Conservation (phyloP, 345 rosid genomes). For the Gossypioides kirkii region DNA sequence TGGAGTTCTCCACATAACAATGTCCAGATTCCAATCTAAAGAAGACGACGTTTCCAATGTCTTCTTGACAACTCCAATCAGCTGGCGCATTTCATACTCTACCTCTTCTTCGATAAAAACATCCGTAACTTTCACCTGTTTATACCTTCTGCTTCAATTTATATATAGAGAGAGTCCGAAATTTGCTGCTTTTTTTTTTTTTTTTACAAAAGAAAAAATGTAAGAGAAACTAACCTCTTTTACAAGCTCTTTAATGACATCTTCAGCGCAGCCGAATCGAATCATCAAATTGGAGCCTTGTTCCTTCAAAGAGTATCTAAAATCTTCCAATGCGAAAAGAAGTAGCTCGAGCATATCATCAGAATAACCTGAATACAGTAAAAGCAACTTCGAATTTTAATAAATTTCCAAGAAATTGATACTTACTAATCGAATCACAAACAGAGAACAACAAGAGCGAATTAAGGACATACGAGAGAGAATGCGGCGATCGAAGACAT, state of each 20-base stretch:
- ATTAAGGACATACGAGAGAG: slow-evolving; percentile 46
- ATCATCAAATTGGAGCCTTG: slow-evolving; percentile 73
- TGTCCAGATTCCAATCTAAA: slow-evolving; percentile 24
- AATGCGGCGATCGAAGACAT: slow-evolving; percentile 74
- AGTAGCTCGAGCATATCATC: slow-evolving; percentile 68
- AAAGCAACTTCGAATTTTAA: background rate
- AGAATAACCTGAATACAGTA: slow-evolving; percentile 50
- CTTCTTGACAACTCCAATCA: slow-evolving; percentile 35
- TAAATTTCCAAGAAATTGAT: background rate
- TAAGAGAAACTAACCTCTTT: slow-evolving; percentile 41
- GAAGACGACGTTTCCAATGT: slow-evolving; percentile 24
- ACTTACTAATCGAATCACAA: background rate
- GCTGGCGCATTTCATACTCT: slow-evolving; percentile 48
- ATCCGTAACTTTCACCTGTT: slow-evolving; percentile 57
- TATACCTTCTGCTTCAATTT: slow-evolving; percentile 16
- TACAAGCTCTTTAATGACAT: slow-evolving; percentile 50
- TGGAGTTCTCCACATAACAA: slow-evolving; percentile 60
- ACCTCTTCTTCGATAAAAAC: slow-evolving; percentile 75
- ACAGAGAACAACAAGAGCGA: background rate
- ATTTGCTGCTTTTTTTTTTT: background rate
- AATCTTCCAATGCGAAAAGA: slow-evolving; percentile 58
- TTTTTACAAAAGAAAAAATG: background rate
- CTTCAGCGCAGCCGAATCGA: slow-evolving; percentile 66
- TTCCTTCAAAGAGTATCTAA: slow-evolving; percentile 49
- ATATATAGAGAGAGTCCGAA: slow-evolving; percentile 10